Conservation (phyloP, 2,329 filamentous ascomycete species). For the Bipolaris oryzae region DNA sequence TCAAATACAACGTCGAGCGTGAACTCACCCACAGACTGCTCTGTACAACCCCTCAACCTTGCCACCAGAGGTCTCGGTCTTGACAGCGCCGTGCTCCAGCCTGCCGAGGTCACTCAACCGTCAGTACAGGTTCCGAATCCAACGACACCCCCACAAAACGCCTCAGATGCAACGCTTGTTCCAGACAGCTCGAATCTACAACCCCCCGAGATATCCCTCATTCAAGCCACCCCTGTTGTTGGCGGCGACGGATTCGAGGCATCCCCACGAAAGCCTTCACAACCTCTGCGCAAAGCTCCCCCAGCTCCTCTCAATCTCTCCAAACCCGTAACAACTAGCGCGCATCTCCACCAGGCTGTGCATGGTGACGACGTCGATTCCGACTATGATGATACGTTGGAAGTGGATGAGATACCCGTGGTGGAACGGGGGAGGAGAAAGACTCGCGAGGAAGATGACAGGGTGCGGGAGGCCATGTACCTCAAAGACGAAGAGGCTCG, state of each 20-base stretch:
- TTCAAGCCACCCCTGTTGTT: slow-evolving; percentile 47
- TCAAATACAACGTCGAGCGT: slow-evolving; percentile 35
- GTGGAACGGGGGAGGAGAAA: slow-evolving; percentile 75
- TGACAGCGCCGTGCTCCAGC: slow-evolving; percentile 29
- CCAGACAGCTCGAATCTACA: slow-evolving; percentile 28
- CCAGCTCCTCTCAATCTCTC: slow-evolving; percentile 82
- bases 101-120: slow-evolving; percentile 15
- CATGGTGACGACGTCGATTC: slow-evolving; percentile 72
- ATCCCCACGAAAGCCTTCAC: slow-evolving; percentile 38
- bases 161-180: slow-evolving; percentile 10
- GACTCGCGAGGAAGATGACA: slow-evolving; percentile 87
- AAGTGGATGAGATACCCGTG: slow-evolving; percentile 67
- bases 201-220: slow-evolving; percentile 46
- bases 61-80: slow-evolving; percentile 33
- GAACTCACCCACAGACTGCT: slow-evolving; percentile 44
- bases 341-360: slow-evolving; percentile 53
- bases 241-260: slow-evolving; percentile 47
- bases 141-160: slow-evolving; percentile 21
- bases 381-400: slow-evolving; percentile 80
- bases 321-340: slow-evolving; percentile 50
- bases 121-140: slow-evolving; percentile 17
- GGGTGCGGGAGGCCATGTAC: slow-evolving; percentile 72
- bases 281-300: slow-evolving; percentile 74
- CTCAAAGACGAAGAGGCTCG: slow-evolving; percentile 71
- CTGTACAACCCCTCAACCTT: slow-evolving; percentile 38